Conservation (phyloP, 1,284 basidiomycete species). For the Macrocystidia cucumis region DNA sequence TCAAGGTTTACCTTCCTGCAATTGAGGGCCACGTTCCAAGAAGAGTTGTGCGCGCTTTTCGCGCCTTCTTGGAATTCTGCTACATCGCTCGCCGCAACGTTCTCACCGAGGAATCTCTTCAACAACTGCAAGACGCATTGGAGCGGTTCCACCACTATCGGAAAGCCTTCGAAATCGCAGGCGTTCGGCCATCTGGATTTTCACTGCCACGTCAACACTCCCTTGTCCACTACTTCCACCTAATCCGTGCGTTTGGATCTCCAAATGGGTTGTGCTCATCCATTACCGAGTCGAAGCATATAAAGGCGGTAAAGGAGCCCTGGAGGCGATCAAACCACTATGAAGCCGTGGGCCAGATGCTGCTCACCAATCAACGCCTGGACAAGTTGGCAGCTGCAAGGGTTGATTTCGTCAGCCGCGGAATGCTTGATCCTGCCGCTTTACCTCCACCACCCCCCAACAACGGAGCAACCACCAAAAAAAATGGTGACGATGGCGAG, state of each 20-base stretch:
- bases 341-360: conserved; percentile 3
- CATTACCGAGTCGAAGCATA: conserved; percentile 7
- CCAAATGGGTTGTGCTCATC: conserved; percentile 8
- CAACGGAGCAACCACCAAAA: background rate
- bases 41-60: conserved; percentile 15
- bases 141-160: conserved; percentile 18
- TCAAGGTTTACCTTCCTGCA: conserved; percentile 21
- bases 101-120: conserved; percentile 13
- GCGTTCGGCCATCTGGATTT: conserved; percentile 15
- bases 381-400: conserved; percentile 2
- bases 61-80: conserved; percentile 22
- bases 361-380: conserved; percentile 3
- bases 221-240: conserved; percentile 12
- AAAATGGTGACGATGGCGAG: background rate
- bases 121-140: conserved; percentile 15
- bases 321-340: conserved; percentile 4
- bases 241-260: conserved; percentile 9
- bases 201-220: conserved; percentile 21
- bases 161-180: conserved; percentile 17
- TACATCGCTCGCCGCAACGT: conserved; percentile 20
- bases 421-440: conserved; percentile 1
- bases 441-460: background rate
- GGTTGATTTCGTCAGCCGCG: conserved; percentile 1
- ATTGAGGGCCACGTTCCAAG: conserved; percentile 17
- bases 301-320: conserved; percentile 6